Evolutionary conservation across 345 rosid species (phyloP).

Genomic region (Acer saccharum): DNA sequence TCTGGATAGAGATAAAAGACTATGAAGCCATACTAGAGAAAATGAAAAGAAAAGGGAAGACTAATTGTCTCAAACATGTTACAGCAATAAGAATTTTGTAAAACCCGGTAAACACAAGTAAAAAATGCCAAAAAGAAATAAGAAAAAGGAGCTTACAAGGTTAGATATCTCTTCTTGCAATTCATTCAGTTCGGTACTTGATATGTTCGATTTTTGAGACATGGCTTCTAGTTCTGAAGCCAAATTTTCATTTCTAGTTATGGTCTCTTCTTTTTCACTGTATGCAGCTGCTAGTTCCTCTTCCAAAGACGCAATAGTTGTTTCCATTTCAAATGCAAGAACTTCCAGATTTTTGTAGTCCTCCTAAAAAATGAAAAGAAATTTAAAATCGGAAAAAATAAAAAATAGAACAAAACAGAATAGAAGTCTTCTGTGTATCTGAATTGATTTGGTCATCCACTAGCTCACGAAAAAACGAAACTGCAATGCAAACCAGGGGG

Average conservation of each 20-base stretch:
- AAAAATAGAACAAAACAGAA: not conserved
- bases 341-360: slow-evolving; percentile 74
- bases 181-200: slow-evolving; percentile 49
- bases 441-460: slow-evolving; percentile 14
- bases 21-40: slow-evolving; percentile 8
- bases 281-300: slow-evolving; percentile 61
- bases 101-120: not conserved
- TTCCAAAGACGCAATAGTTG: slow-evolving; percentile 81
- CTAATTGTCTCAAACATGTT: slow-evolving; percentile 14
- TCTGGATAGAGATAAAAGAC: slow-evolving; percentile 43
- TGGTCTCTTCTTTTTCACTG: slow-evolving; percentile 57
- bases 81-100: not conserved
- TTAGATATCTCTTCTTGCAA: slow-evolving; percentile 53
- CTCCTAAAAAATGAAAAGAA: slow-evolving; percentile 53
- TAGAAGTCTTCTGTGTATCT: slow-evolving; percentile 12
- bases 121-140: slow-evolving; percentile 11
- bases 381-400: not conserved
- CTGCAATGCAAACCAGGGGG: not conserved
- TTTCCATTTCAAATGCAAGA: slow-evolving; percentile 92
- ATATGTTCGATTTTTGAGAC: slow-evolving; percentile 43
- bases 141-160: slow-evolving; percentile 49
- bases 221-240: slow-evolving; percentile 55
- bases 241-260: slow-evolving; percentile 50
- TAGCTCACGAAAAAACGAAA: slow-evolving; percentile 1
- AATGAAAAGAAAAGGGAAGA: slow-evolving; percentile 6